These are phyloP conservation scores for Gossypium longicalyx DNA, from an alignment of 345 rosid species.

Conservation along the genomic window DNA sequence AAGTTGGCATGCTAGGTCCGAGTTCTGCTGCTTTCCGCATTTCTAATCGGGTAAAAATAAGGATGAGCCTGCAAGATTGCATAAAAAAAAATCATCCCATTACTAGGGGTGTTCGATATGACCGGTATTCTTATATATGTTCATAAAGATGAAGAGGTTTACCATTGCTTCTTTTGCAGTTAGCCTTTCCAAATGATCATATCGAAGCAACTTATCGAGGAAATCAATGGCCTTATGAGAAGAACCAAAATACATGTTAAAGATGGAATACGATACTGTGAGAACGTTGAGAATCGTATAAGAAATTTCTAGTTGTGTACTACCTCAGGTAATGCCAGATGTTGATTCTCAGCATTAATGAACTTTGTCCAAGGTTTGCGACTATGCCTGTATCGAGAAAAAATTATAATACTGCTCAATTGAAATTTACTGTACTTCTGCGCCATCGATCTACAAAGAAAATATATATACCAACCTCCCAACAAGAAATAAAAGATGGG, in stretches of 20 bases:
- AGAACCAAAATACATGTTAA: neutral
- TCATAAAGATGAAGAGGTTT: slow-evolving; percentile 6
- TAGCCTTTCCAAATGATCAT: slow-evolving; percentile 98
- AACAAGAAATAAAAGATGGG: slow-evolving; percentile 78
- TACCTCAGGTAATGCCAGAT: slow-evolving; percentile 94
- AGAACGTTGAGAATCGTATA: neutral
- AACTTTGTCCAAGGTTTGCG: slow-evolving; percentile 93
- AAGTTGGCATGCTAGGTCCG: slow-evolving; percentile 33
- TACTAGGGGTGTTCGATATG: neutral
- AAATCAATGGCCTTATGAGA: slow-evolving; percentile 77
- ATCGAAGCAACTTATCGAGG: slow-evolving; percentile 86
- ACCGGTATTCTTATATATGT: neutral
- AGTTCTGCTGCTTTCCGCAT: slow-evolving; percentile 80
- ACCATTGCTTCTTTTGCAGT: slow-evolving; percentile 99
- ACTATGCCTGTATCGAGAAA: slow-evolving; percentile 54
- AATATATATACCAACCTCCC: slow-evolving; percentile 54
- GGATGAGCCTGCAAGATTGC: slow-evolving; percentile 69
- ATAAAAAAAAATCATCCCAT: neutral
- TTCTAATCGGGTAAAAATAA: slow-evolving; percentile 76
- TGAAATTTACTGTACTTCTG: neutral
- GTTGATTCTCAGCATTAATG: slow-evolving; percentile 80
- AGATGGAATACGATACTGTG: neutral
- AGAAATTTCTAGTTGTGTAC: slow-evolving; percentile 1
- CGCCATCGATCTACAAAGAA: neutral
- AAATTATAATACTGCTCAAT: neutral